Evolutionary conservation across 495 filamentous ascomycete species (phyloP), one percentile per base, ranked within the genome.

Genomic region (Aspergillus sparsus): DNA sequence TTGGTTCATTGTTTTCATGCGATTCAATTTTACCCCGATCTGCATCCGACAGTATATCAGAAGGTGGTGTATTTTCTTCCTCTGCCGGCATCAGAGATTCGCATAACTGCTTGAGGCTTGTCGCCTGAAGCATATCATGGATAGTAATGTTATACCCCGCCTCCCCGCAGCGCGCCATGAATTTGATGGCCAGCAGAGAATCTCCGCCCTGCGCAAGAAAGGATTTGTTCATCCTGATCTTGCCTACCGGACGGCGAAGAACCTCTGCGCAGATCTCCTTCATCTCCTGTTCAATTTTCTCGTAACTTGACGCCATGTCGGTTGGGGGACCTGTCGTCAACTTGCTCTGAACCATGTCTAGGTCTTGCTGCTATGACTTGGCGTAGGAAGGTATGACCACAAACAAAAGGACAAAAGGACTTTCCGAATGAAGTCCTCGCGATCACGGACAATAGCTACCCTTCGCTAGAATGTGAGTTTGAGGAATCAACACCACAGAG

Each of bases 141-240:
- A 59, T 59, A 31, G 57, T 59, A 49, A 59, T 59, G 32, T 49
- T 53, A 37, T 59, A 59, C 57, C 57, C 57, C n/a, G 57, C 57
- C 57, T 59, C 57, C 12, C 21, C 57, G 36, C 57, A 59, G 8
- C 57, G 57, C 49, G 57, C 57, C 57, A 59, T 59, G 18, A 59
- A 21, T 47, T 59, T 59, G 34, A 59, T 59, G 10, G 57, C 57
- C 27, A 59, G 10, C 27, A 59, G 31, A 45, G 57, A 59, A 50
- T 59, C 57, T 46, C 57, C 57, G 32, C 57, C 57, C 39, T 53
- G 57, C 36, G 57, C 57, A 50, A 59, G 37, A 37, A 59, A 59
- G 10, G 57, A 59, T 27, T 39, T 53, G 21, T 59, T 37, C 57
- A 59, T 27, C 49, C 47, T 59, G 57, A 59, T 59, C 57, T 53